These are phyloP conservation scores for Spinellus fusiger DNA, from an alignment of 192 early-diverging fungal species.

Conservation along the genomic window DNA sequence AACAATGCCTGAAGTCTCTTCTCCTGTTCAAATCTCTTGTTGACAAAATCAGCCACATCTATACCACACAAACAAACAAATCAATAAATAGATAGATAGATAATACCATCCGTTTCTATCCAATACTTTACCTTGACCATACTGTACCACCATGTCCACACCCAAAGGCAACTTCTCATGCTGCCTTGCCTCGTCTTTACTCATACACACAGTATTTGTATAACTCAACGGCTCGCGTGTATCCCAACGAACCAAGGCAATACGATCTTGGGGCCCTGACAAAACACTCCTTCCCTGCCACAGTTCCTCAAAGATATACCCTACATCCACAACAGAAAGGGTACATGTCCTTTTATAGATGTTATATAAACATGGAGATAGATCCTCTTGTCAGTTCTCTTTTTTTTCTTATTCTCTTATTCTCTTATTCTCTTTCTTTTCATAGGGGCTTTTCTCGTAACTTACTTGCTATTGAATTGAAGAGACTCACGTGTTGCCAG, in stretches of 20 bases:
- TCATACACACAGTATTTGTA: slow-evolving; percentile 80
- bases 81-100: background rate
- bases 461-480: slow-evolving; percentile 24
- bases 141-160: background rate
- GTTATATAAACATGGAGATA: background rate
- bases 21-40: slow-evolving; percentile 13
- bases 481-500: slow-evolving; percentile 48
- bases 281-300: slow-evolving; percentile 75
- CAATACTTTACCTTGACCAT: background rate
- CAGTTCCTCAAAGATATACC: slow-evolving; percentile 86
- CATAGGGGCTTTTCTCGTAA: background rate
- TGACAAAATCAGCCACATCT: slow-evolving; percentile 9
- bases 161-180: slow-evolving; percentile 35
- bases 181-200: slow-evolving; percentile 67
- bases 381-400: background rate
- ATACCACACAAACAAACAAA: background rate
- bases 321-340: slow-evolving; percentile 61
- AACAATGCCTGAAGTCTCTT: slow-evolving; percentile 9
- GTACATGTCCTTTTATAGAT: slow-evolving; percentile 21
- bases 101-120: background rate
- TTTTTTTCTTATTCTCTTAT: slow-evolving; percentile 4
- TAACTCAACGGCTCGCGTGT: slow-evolving; percentile 50
- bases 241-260: slow-evolving; percentile 72
- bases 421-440: slow-evolving; percentile 8
- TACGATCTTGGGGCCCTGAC: slow-evolving; percentile 64